Base-by-base conservation (phyloP, 2,329 filamentous ascomycete species). In the Sporothrix mexicana region DNA sequence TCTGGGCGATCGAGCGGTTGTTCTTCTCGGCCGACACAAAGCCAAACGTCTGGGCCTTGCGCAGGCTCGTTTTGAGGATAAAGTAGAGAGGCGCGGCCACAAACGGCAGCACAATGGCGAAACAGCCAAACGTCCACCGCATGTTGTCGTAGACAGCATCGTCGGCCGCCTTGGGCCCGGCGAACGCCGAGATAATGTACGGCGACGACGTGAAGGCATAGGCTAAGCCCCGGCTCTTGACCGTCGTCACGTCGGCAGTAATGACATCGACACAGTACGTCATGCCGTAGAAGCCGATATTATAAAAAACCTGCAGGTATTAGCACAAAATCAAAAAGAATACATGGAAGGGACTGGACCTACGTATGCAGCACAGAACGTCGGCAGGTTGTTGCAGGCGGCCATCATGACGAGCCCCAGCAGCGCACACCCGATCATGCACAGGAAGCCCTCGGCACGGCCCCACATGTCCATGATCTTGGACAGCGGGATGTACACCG, bases 401-500 rank as follows among this genome's bases (percentile, higher is more conserved):
- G 64, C 64, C 64, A 68, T 68, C 5, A 68, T 20, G 13, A 62
- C 43, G 74, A 90, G 75, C 10, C 85, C 71, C 9, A 72, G 64
- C 3, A 85, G 82, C 76, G 85, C 85, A 69, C 87, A 80, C 15
- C 83, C 68, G 0, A 89, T 81, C 77, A 86, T 87, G 85, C 80
- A 62, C 30, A 62, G 57, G 75, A 90, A 87, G 13, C 88, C 90
- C 78, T 91, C 86, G 12, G 90, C 86, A 51, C 90, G 88, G 72
- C 90, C 91, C 83, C 88, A 92, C 45, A 91, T 84, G 80, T 93
- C 88, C 67, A 92, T 83, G 20, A 91, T 82, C 79, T 92, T 92
- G 67, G 90, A 89, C 75, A 91, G 84, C 0, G 90, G 88, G 4
- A 92, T 85, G 77, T 62, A 62, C 57, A 62, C 57, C 13, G 67